Percentiles rank a stretch among this genome's conserved stretches.
These are phyloP conservation scores for Microbotryum saponariae DNA, from an alignment of 1,284 basidiomycete genomes.

Conservation along the genomic window DNA sequence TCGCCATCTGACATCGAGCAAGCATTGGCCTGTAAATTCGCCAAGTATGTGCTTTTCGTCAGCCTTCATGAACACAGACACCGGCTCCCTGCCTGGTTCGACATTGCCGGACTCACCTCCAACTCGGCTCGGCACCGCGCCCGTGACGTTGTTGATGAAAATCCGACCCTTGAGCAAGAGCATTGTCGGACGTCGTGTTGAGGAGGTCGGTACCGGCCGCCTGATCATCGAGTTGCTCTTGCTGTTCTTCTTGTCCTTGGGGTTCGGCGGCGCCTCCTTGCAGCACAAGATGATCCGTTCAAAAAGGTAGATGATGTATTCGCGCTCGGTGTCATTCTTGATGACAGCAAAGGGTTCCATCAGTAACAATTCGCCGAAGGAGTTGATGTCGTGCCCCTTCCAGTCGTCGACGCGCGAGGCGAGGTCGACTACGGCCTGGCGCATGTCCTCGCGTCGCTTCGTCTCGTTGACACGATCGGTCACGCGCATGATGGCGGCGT, in stretches of 20 bases:
- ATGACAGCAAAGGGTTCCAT: slow-evolving; percentile 94
- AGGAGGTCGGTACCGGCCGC: slow-evolving; percentile 39
- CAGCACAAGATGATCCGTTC: slow-evolving; percentile 98
- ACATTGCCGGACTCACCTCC: slow-evolving; percentile 1
- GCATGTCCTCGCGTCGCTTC: slow-evolving; percentile 70
- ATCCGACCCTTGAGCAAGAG: slow-evolving; percentile 93
- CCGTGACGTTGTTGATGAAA: slow-evolving; percentile 91
- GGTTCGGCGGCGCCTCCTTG: slow-evolving; percentile 61
- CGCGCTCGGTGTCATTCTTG: slow-evolving; percentile 91
- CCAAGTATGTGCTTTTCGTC: neutral
- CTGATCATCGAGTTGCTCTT: slow-evolving; percentile 36
- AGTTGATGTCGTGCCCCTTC: slow-evolving; percentile 93
- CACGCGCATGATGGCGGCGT: slow-evolving; percentile 81
- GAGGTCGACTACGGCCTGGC: slow-evolving; percentile 81
- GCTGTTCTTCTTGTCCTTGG: slow-evolving; percentile 43
- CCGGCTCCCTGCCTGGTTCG: slow-evolving; percentile 10
- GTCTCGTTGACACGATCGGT: slow-evolving; percentile 96
- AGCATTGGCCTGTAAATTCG: slow-evolving; percentile 36
- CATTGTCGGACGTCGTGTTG: slow-evolving; percentile 49
- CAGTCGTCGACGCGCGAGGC: slow-evolving; percentile 89
- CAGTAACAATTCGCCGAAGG: slow-evolving; percentile 85
- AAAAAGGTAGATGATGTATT: slow-evolving; percentile 98
- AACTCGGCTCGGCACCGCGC: slow-evolving; percentile 51
- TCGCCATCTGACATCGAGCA: slow-evolving; percentile 81
- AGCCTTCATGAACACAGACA: slow-evolving; percentile 43